Conservation (phyloP, 495 filamentous ascomycete genomes). For the Xylaria bambusicola region DNA sequence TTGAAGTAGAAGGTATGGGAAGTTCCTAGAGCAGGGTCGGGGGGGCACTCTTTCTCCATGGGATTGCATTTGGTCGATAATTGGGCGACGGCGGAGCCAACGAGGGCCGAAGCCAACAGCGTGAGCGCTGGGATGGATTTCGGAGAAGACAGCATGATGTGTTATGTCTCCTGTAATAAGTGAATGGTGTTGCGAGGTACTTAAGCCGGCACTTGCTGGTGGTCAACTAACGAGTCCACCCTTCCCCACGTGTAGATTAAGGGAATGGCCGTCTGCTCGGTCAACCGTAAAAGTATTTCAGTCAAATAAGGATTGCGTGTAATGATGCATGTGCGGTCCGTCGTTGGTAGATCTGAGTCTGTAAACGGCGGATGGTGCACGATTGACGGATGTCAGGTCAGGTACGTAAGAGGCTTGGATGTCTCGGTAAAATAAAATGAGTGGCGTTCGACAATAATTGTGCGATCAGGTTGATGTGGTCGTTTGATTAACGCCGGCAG, state of each 20-base stretch:
- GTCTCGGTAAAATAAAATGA: background rate
- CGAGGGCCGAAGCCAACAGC: slow-evolving; percentile 43
- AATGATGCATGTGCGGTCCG: no score
- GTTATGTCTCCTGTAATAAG: background rate
- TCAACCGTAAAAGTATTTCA: background rate
- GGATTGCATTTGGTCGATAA: slow-evolving; percentile 70
- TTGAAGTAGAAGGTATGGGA: slow-evolving; percentile 65
- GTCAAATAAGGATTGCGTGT: background rate
- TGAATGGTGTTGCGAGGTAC: slow-evolving; percentile 5
- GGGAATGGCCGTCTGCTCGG: background rate
- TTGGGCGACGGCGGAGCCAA: slow-evolving; percentile 54
- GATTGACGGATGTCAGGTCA: background rate
- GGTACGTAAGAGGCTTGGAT: background rate
- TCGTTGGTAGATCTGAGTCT: background rate
- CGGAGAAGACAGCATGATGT: slow-evolving; percentile 35
- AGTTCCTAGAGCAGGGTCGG: slow-evolving; percentile 64
- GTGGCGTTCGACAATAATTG: background rate
- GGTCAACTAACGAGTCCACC: background rate
- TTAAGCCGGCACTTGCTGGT: background rate
- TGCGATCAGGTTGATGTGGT: background rate
- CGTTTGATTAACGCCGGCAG: background rate
- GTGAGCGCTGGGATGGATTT: slow-evolving; percentile 37
- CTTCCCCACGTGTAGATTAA: background rate
- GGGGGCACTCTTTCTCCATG: slow-evolving; percentile 61
- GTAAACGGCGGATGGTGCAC: no score